Base-by-base conservation (phyloP, 2,329 filamentous ascomycete genomes). In the Fusarium redolens region DNA sequence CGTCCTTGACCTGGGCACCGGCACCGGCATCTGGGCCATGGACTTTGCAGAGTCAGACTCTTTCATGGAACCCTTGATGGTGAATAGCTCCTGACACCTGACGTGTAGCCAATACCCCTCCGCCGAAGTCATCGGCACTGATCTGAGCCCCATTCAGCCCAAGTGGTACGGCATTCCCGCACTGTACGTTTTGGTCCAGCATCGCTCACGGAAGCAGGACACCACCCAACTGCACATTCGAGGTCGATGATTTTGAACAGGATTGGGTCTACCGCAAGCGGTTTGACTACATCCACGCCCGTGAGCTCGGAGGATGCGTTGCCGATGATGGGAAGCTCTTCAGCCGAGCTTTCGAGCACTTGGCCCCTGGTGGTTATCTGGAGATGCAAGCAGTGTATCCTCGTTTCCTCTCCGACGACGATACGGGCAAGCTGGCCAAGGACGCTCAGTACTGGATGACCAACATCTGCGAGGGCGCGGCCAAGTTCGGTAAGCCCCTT, bases 141-240 rank as follows among this genome's bases (percentile, higher is more conserved):
- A 72, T 33, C 58, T 72, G 7, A 72, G 70, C 15, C 70, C 70
- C 14, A 72, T 72, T 1, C 70, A 72, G 22, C 70, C 70, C 37
- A 56, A 65, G 22, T 72, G 70, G 70, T 72, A 22, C 22, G 22
- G 22, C 22, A 22, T 22, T 22, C 22, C 22, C 22, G 22, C 22
- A 22, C 22, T 22, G 22, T 22, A 22, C 22, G 22, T 22, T 22
- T 22, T 22, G 22, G 50, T 28, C 69, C 69, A 6, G 33, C 22
- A 22, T 22, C 22, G 22, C 22, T 22, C 22, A 22, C 22, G 22
- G 22, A 22, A 22, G 22, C 22, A 22, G 22, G 22, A 22, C 22
- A 22, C 22, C 22, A 22, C 22, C 57, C 25, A 71, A 71, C 28
- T 71, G 69, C 20, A 33, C 47, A 2, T 71, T 71, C 3, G 69